phyloP scores from a whole-genome alignment of 1,284 basidiomycete genomes.

The Sanguinoderma infundibulare region DNA sequence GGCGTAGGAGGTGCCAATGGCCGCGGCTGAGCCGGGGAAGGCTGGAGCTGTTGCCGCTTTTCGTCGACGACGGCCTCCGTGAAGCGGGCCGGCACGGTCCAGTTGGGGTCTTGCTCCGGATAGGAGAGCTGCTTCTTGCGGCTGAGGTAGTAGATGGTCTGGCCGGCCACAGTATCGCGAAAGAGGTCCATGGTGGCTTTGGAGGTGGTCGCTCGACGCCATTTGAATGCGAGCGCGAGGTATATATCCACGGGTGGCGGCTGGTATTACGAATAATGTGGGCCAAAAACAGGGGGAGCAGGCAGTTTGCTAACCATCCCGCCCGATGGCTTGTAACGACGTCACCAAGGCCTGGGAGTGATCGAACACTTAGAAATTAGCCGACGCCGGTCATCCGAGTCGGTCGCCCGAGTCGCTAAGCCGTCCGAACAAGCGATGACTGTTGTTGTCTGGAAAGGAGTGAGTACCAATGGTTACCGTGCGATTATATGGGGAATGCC shows the following conservation, averaged over 20 bases:
- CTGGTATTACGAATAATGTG: neutral
- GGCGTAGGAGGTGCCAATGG: neutral
- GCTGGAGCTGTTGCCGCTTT: neutral
- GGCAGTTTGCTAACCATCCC: neutral
- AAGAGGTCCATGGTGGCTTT: constrained; percentile 11
- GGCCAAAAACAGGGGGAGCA: neutral
- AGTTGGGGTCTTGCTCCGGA: constrained; percentile 18
- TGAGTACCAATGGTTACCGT: too few species aligned
- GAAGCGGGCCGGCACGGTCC: constrained; percentile 12
- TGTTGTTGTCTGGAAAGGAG: too few species aligned
- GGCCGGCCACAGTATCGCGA: constrained; percentile 21
- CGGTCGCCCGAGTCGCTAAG: too few species aligned
- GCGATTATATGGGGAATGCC: too few species aligned
- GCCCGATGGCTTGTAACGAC: neutral
- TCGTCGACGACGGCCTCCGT: neutral
- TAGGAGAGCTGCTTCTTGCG: constrained; percentile 17
- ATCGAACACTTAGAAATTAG: neutral
- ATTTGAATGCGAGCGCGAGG: neutral
- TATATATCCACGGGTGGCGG: neutral
- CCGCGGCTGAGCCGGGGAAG: neutral
- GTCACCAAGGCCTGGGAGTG: neutral
- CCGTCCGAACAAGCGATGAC: too few species aligned
- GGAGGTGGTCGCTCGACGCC: neutral
- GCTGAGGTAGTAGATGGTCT: constrained; percentile 21
- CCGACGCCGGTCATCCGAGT: neutral